A percentile compares a stretch with the other conserved stretches of the same genome.
phyloP scores from a whole-genome alignment of 179 eudicot species.

The Vitellaria paradoxa region DNA sequence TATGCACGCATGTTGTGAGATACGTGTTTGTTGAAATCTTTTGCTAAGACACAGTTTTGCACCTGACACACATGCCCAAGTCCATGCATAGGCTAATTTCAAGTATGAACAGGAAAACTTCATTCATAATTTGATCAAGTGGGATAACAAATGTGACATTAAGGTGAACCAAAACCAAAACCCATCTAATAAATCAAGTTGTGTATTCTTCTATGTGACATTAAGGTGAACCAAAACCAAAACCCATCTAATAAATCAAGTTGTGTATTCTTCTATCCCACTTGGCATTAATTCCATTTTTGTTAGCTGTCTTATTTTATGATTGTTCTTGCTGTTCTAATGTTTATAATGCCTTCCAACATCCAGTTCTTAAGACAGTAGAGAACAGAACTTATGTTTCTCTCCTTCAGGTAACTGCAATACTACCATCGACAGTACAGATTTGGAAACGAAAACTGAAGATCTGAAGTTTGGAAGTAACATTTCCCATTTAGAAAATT shows the following conservation, averaged over 20 bases:
- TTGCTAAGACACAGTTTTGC: too few relatives aligned
- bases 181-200: too few relatives aligned
- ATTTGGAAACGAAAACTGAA: slow-evolving; percentile 24
- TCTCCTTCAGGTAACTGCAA: slow-evolving; percentile 36
- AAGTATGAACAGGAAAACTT: too few relatives aligned
- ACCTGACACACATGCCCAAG: too few relatives aligned
- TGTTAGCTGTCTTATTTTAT: background rate
- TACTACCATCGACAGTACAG: slow-evolving; percentile 26
- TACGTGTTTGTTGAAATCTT: too few relatives aligned
- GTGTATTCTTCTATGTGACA: background rate
- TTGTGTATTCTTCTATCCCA: background rate
- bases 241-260: too few relatives aligned
- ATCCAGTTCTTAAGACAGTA: background rate
- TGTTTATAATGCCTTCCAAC: background rate
- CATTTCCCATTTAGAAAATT: slow-evolving; percentile 75
- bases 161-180: too few relatives aligned
- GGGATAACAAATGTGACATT: too few relatives aligned
- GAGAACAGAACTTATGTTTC: background rate
- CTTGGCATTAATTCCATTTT: background rate
- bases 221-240: too few relatives aligned
- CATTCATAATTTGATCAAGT: too few relatives aligned
- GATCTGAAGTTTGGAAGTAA: slow-evolving; percentile 74
- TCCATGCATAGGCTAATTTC: too few relatives aligned
- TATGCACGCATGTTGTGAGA: too few relatives aligned
- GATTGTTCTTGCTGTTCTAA: background rate